phyloP scores from a whole-genome alignment of 164 flowering plant genomes.

The Magnolia officinalis region DNA sequence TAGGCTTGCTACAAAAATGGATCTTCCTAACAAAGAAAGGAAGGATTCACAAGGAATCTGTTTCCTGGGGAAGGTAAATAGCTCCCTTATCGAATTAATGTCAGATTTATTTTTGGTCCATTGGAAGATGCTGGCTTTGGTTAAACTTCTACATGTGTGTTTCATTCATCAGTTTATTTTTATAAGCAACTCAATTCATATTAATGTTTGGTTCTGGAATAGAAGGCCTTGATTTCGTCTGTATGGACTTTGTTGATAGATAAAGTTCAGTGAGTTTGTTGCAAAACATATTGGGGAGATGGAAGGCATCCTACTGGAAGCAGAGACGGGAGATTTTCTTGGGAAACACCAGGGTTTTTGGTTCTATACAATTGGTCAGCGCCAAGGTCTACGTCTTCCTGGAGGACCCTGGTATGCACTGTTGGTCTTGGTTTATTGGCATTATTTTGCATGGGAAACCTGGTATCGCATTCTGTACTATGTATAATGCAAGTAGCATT shows the following conservation, averaged over 20 bases:
- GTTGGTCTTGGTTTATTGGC: neutral
- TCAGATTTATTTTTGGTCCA: neutral
- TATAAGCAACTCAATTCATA: neutral
- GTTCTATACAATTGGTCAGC: slow-evolving; percentile 96
- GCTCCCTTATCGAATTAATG: slow-evolving; percentile 4
- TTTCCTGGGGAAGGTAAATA: slow-evolving; percentile 90
- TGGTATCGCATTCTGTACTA: neutral
- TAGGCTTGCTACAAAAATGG: slow-evolving; percentile 53
- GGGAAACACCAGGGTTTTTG: slow-evolving; percentile 92
- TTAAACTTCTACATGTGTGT: neutral
- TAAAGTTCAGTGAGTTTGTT: slow-evolving; percentile 95
- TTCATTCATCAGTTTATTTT: neutral
- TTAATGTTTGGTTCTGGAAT: neutral
- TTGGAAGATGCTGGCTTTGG: neutral
- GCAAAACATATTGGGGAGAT: slow-evolving; percentile 88
- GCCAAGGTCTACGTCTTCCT: slow-evolving; percentile 93
- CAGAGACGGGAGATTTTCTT: slow-evolving; percentile 85
- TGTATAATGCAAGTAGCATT: neutral
- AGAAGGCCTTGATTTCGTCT: neutral
- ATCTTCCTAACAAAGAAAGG: slow-evolving; percentile 88
- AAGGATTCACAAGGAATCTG: slow-evolving; percentile 99
- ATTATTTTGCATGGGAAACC: neutral
- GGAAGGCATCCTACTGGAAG: slow-evolving; percentile 92
- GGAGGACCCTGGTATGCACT: slow-evolving; percentile 94
- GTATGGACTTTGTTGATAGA: slow-evolving; percentile 28